These are phyloP conservation scores for Melocanna baccifera DNA, from an alignment of 176 grass and related monocot genomes.

Conservation along the genomic window DNA sequence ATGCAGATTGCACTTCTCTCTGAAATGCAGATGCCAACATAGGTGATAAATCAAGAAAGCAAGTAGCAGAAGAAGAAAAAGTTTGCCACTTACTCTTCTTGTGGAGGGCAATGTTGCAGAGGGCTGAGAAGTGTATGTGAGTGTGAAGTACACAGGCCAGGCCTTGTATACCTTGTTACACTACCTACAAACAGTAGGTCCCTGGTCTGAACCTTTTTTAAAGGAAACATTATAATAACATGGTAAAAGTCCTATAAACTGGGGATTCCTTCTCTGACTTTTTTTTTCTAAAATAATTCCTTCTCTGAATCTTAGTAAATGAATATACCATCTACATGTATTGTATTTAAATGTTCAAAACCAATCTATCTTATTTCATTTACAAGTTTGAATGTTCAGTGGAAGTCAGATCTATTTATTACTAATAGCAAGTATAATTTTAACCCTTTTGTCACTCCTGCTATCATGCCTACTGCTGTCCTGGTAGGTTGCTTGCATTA, in stretches of 20 bases:
- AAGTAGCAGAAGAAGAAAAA: slow-evolving; percentile 10
- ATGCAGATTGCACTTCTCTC: neutral
- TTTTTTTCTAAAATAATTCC: neutral
- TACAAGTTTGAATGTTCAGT: slow-evolving; percentile 26
- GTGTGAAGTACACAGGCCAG: neutral
- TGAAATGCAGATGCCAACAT: neutral
- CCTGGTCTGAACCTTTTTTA: neutral
- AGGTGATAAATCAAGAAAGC: neutral
- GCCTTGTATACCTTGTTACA: slow-evolving; percentile 8
- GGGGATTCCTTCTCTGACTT: neutral
- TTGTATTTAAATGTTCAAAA: neutral
- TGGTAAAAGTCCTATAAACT: neutral
- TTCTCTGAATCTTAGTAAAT: neutral
- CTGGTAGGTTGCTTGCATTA: slow-evolving; percentile 25
- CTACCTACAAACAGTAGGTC: neutral
- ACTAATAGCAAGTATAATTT: neutral
- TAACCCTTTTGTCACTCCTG: neutral
- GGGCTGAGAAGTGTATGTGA: neutral
- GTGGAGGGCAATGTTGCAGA: slow-evolving; percentile 32
- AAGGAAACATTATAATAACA: neutral
- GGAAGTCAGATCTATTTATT: neutral
- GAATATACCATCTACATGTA: neutral
- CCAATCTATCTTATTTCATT: neutral
- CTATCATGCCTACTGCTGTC: neutral
- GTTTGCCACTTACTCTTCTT: slow-evolving; percentile 40